Evolutionary conservation across 371 early-diverging fungal species (phyloP).

Genomic region (Lichtheimia hyalospora): DNA sequence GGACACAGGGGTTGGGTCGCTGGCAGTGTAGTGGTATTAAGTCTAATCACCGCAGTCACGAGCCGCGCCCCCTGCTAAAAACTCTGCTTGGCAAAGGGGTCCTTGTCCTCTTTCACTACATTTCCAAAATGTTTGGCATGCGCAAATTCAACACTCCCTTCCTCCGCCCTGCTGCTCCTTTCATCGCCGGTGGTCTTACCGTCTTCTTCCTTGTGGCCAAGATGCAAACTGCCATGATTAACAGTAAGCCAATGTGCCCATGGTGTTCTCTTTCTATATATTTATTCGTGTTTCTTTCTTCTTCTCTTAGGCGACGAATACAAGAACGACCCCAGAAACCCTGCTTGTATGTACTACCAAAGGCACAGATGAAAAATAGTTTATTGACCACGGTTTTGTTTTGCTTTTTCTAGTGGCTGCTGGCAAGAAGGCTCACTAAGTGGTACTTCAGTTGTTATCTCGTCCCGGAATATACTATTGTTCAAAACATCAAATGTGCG

Average conservation of each 20-base stretch:
- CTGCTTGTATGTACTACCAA: conserved; percentile 59
- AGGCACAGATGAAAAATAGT: too few relatives aligned
- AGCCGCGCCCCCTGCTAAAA: conserved; percentile 2
- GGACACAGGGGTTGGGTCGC: too few relatives aligned
- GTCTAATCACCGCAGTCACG: not conserved
- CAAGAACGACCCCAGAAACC: conserved; percentile 60
- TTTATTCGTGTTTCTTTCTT: conserved; percentile 1
- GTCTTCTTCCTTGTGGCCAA: conserved; percentile 51
- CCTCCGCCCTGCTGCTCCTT: conserved; percentile 49
- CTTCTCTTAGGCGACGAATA: conserved; percentile 42
- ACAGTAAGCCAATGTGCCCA: conserved; percentile 38
- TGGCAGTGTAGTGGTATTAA: too few relatives aligned
- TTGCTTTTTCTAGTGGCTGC: conserved; percentile 40
- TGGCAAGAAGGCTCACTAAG: conserved; percentile 57
- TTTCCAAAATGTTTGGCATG: conserved; percentile 47
- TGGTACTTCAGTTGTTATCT: not conserved
- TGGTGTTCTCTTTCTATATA: not conserved
- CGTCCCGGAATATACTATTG: too few relatives aligned
- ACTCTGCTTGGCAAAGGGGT: conserved; percentile 3
- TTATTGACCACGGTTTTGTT: conserved; percentile 5
- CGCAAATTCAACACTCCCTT: conserved; percentile 55
- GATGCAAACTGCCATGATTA: conserved; percentile 52
- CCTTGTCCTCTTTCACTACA: conserved; percentile 3
- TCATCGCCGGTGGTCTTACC: conserved; percentile 43
- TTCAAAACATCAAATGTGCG: too few relatives aligned